These are phyloP conservation scores for Ensete ventricosum DNA, from an alignment of 176 grass and related monocot genomes.

Conservation along the genomic window DNA sequence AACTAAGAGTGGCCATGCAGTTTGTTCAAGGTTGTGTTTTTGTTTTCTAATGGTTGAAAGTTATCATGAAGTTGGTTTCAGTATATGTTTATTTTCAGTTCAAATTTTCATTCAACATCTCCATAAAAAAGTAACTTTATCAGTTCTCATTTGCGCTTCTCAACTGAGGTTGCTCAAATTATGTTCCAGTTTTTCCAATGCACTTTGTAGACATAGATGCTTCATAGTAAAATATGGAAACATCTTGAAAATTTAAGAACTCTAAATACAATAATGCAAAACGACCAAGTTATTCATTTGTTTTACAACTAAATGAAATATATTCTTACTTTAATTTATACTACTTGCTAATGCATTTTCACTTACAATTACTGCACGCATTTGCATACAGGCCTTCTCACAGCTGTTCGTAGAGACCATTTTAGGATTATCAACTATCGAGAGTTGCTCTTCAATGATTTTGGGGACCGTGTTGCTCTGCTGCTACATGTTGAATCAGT, in stretches of 20 bases:
- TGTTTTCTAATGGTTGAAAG: too few species aligned
- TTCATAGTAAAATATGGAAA: not conserved
- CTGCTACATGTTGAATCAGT: slow-evolving; percentile 67
- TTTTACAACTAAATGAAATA: not conserved
- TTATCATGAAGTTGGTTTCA: too few species aligned
- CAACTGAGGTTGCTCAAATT: not conserved
- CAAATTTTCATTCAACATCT: not conserved
- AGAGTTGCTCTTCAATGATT: slow-evolving; percentile 86
- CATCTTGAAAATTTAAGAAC: not conserved
- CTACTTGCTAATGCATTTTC: not conserved
- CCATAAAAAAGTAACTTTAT: not conserved
- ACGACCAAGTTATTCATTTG: not conserved
- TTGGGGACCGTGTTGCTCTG: slow-evolving; percentile 85
- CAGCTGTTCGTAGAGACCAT: slow-evolving; percentile 51
- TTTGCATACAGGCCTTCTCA: slow-evolving; percentile 29
- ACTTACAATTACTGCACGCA: not conserved
- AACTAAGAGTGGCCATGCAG: too few species aligned
- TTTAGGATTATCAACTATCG: slow-evolving; percentile 58
- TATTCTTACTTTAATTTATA: not conserved
- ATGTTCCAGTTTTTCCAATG: not conserved
- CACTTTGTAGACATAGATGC: not conserved
- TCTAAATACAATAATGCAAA: not conserved
- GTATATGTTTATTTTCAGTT: not conserved
- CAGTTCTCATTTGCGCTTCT: not conserved
- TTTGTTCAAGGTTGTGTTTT: too few species aligned